These are phyloP conservation scores for Thecamonas trahens DNA, from an alignment of 78 protist genomes.

Conservation along the genomic window DNA sequence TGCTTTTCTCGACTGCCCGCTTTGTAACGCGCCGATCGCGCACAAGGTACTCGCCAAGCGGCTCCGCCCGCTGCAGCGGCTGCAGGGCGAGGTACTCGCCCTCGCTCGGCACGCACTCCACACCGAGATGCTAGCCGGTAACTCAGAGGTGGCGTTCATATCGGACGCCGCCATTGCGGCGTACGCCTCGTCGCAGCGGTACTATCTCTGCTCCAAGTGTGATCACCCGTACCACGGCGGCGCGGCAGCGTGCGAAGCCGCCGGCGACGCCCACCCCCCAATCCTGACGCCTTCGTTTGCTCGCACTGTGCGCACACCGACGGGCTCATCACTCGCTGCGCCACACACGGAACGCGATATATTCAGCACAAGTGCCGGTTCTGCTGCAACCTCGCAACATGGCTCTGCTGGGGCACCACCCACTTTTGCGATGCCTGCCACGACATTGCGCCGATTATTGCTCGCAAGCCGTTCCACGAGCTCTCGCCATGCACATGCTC, in stretches of 20 bases:
- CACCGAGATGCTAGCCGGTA: neutral
- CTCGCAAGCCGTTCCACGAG: neutral
- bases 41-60: neutral
- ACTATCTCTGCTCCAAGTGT: conserved; percentile 25
- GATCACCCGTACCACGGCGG: conserved; percentile 26
- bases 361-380: conserved; percentile 55
- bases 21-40: conserved; percentile 1
- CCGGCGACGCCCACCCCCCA: too few species aligned
- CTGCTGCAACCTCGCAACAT: conserved; percentile 58
- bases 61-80: neutral
- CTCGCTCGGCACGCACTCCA: neutral
- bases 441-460: neutral
- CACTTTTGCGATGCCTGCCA: conserved; percentile 65
- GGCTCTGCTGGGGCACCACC: conserved; percentile 66
- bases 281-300: too few species aligned
- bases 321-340: too few species aligned
- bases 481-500: neutral
- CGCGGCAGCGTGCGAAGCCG: conserved; percentile 1
- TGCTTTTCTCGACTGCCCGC: conserved; percentile 21
- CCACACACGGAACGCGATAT: conserved; percentile 36
- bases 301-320: too few species aligned
- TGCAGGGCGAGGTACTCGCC: neutral
- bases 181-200: neutral
- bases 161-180: conserved; percentile 5
- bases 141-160: neutral